phyloP scores from a whole-genome alignment of 2,329 filamentous ascomycete species.

The Penicillium sp. region DNA sequence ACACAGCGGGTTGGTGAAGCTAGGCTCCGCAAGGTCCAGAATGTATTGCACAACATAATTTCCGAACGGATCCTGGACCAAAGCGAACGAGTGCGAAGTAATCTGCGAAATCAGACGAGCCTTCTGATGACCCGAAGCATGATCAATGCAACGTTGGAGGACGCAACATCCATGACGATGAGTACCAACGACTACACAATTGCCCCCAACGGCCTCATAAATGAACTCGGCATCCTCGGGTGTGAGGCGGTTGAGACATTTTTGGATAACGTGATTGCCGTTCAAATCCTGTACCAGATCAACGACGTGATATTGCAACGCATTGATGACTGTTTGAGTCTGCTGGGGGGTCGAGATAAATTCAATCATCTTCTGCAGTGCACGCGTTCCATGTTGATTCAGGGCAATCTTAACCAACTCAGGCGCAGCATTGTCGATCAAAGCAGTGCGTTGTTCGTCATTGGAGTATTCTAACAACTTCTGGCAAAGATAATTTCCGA shows the following conservation, averaged over 20 bases:
- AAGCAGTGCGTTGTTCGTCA: conserved; percentile 86
- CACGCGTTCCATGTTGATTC: conserved; percentile 95
- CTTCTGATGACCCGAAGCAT: conserved; percentile 88
- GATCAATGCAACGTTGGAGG: conserved; percentile 95
- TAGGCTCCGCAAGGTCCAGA: conserved; percentile 82
- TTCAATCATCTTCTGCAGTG: conserved; percentile 99
- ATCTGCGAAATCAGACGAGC: conserved; percentile 81
- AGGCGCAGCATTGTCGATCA: conserved; percentile 84
- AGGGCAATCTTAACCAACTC: conserved; percentile 90
- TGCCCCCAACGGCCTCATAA: conserved; percentile 83
- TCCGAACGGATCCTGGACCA: conserved; percentile 95
- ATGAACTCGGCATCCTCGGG: conserved; percentile 89
- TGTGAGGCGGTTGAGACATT: conserved; percentile 92
- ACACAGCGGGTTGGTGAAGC: conserved; percentile 87
- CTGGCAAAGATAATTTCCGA: conserved; percentile 98
- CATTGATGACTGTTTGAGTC: conserved; percentile 80
- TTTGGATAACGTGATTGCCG: conserved; percentile 98
- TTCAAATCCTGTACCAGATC: conserved; percentile 96
- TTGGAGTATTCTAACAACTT: conserved; percentile 95
- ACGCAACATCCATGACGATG: conserved; percentile 98
- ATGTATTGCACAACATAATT: conserved; percentile 99
- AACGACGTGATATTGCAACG: conserved; percentile 79
- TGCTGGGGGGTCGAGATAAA: conserved; percentile 84
- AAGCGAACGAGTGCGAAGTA: conserved; percentile 78
- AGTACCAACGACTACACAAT: conserved; percentile 88